Evolutionary conservation across 140 eudicot species (phyloP).

Genomic region (Senecio squalidus): DNA sequence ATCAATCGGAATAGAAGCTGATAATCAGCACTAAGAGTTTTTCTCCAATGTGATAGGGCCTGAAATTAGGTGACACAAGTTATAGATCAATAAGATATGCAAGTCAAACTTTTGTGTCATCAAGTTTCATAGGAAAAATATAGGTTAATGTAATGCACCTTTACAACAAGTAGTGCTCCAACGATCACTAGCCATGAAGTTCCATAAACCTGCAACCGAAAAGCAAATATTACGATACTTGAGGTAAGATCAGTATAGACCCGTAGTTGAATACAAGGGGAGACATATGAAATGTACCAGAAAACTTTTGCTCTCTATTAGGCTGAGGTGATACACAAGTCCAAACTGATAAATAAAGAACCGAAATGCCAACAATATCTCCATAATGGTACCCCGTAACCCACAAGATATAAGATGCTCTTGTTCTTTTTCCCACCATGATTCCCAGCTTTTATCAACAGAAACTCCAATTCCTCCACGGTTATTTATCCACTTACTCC

Average conservation of each 20-base stretch:
- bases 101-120: not conserved
- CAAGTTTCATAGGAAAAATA: slow-evolving; percentile 33
- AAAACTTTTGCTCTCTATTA: slow-evolving; percentile 44
- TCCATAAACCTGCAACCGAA: slow-evolving; percentile 65
- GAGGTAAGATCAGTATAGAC: not conserved
- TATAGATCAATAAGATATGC: not conserved
- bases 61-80: slow-evolving; percentile 23
- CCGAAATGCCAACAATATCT: slow-evolving; percentile 54
- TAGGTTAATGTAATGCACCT: slow-evolving; percentile 54
- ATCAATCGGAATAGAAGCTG: slow-evolving; percentile 77
- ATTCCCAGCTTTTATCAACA: slow-evolving; percentile 77
- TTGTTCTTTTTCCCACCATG: slow-evolving; percentile 86
- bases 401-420: slow-evolving; percentile 63
- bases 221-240: slow-evolving; percentile 1
- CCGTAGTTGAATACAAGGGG: not conserved
- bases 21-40: slow-evolving; percentile 49
- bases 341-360: slow-evolving; percentile 74
- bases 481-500: slow-evolving; percentile 76
- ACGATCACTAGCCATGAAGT: slow-evolving; percentile 72
- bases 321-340: slow-evolving; percentile 61
- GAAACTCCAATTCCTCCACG: slow-evolving; percentile 73
- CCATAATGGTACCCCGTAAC: slow-evolving; percentile 49
- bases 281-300: slow-evolving; percentile 42
- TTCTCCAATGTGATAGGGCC: slow-evolving; percentile 64
- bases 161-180: slow-evolving; percentile 45